Base-by-base conservation (phyloP, 768 basidiomycete species). In the Lyophyllum decastes region DNA sequence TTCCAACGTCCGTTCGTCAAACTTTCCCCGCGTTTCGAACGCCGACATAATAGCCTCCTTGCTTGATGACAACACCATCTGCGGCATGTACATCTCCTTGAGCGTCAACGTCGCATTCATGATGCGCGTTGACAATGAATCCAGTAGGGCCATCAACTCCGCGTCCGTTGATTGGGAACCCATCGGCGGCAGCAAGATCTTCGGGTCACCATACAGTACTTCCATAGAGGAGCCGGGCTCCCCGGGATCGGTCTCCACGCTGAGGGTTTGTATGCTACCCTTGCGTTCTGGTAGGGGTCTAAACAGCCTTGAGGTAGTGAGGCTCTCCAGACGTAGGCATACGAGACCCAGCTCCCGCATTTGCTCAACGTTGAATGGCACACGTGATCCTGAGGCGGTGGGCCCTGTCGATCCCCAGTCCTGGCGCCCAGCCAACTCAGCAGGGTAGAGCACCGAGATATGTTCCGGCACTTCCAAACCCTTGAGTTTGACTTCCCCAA, bases 401-500 rank as follows among this genome's bases (percentile, higher is more conserved):
- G 71, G 65, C 21, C 70, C 71, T 6, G 70, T 57, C 51, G 66
- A 72, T 5, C 61, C 66, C 47, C 78, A 68, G 52, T 87, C 82
- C 58, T 88, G 81, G 27, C 96, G 86, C 7, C 87, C 88, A 41
- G 83, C 82, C 35, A 98, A 77, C 3, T 83, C 82, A 24, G 71
- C 76, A 0, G 96, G 94, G 71, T 93, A 98, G 45, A 98, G 79
- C 17, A 88, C 70, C n/a, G 93, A 91, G 21, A 98, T 77, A 61
- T 82, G 80, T 72, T 98, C 96, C 1, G 94, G 93, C 0, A 92
- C 80, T 73, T 98, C 96, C 50, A 98, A 78, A 11, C 97, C 97
- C 73, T 98, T 98, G 60, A 98, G 84, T 70, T 93, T 94, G 61
- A 88, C 82, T 72, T 98, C 94, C 4, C 97, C 96, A 17, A 95